Evolutionary conservation across 2,329 filamentous ascomycete genomes (phyloP), one percentile per base, ranked within the genome.

Genomic region (Torrubiella hemipterigena): DNA sequence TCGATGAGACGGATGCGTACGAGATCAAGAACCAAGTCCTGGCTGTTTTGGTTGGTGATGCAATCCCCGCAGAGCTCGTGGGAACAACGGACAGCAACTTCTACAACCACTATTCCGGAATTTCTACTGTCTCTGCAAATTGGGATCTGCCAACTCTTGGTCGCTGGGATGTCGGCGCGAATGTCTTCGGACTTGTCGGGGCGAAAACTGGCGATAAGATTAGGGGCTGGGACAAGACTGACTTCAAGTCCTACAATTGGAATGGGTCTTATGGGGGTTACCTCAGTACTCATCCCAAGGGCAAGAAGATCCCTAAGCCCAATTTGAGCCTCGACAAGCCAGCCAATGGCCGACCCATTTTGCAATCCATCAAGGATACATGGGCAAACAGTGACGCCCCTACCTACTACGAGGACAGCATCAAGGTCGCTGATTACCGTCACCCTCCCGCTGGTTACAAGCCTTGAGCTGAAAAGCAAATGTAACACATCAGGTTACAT

Each of bases 1-100:
- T 85, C 45, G 83, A 91, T 41, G 84, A 91, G 58, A 81, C 76
- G 50, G 70, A 78, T 43, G 74, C 68, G 8, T 85, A 85, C 54
- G 53, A 61, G 5, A 57, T 61, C 15, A 67, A 70, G 42, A 91
- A 89, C 65, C 65, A 65, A 23, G 67, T 91, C 31, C 69, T 83
- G 37, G 71, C 62, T 38, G 66, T 91, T 40, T 67, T 91, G 0
- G 59, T 91, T 4, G 83, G 83, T 11, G 81, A 81, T 36, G 77
- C 75, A 12, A 55, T 93, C 3, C 78, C 80, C 7, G 30, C 59
- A 3, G 31, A 67, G 12, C 65, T 81, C 2, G 57, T 73, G 24
- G 79, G 78, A 33, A 84, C 79, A 14, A 72, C 61, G 2, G 83
- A 91, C 52, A 46, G 58, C 42, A 70, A 62, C 46, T 87, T 72